phyloP scores from a whole-genome alignment of 179 eudicot species.

The Amaranthus tricolor region DNA sequence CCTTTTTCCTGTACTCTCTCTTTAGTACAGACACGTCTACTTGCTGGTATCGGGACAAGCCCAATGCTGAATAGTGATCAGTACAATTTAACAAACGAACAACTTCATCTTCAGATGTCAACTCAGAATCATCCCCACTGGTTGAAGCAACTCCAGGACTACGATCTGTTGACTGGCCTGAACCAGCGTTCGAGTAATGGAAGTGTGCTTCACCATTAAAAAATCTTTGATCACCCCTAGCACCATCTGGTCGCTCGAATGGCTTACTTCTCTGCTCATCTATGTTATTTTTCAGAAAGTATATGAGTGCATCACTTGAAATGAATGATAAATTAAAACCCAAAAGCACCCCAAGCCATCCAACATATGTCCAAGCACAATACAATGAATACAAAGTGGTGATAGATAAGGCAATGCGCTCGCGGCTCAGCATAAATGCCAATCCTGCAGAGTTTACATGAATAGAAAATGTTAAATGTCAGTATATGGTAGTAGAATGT shows the following conservation, averaged over 20 bases:
- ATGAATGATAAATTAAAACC: conserved; percentile 80
- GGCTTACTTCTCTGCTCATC: conserved; percentile 49
- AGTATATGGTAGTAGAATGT: background rate
- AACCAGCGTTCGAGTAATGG: conserved; percentile 44
- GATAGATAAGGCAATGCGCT: conserved; percentile 66
- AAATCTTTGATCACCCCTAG: conserved; percentile 49
- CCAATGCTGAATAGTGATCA: conserved; percentile 92
- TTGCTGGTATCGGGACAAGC: conserved; percentile 62
- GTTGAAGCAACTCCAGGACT: conserved; percentile 78
- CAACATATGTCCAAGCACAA: conserved; percentile 71
- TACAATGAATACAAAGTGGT: conserved; percentile 69
- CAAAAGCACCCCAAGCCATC: conserved; percentile 78
- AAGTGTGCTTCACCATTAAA: conserved; percentile 42
- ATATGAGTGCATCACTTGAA: conserved; percentile 79
- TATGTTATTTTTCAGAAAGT: conserved; percentile 56
- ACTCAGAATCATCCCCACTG: conserved; percentile 76
- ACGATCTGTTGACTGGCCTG: conserved; percentile 55
- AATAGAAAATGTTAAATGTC: conserved; percentile 16
- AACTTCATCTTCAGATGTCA: conserved; percentile 90
- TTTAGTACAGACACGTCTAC: conserved; percentile 73
- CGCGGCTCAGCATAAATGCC: conserved; percentile 55
- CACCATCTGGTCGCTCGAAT: conserved; percentile 63
- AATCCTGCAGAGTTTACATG: conserved; percentile 55
- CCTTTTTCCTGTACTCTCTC: conserved; percentile 90
- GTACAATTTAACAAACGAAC: conserved; percentile 73